Base-by-base conservation (phyloP, 106 monocot genomes). In the Dendrobium nobile region DNA sequence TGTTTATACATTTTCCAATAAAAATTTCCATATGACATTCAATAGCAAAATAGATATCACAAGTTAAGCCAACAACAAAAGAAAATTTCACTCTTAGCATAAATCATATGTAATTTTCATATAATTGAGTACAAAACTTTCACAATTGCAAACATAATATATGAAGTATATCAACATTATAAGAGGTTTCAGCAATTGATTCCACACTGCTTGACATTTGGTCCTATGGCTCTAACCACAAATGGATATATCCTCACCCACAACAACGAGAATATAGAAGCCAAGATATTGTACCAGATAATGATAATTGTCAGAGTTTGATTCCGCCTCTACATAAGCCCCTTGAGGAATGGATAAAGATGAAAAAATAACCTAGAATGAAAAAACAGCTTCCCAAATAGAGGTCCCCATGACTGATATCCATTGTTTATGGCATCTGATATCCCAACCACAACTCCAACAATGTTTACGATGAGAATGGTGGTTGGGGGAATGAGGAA, bases 341-440 rank as follows among this genome's bases (percentile, higher is more conserved):
- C 92, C 86, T 95, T 95, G 67, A 95, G 92, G 92, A 95, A 95
- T 4, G 95, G 95, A 79, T 95, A 95, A n/a, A 95, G 89, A 75
- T 95, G 31, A 92, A 44, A 92, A 87, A 75, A 95, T 92, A 41
- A 95, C 95, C 95, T 92, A 95, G 79, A 95, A 92, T 43, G 95
- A 81, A 81, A 92, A 82, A 95, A 95, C 17, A 95, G 80, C 85
- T 91, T 92, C 27, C 95, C 95, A 54, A 95, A 95, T 44, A 95
- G 37, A 37, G 37, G 37, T 37, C 37, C 37, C 37, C 37, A 37
- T 37, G 37, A 37, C 37, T 3, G 37, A 37, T 37, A 37, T 37
- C 3, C 37, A 37, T 0, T 37, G 37, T 37, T 37, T 37, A 37
- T 37, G 37, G 37, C 37, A 37, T 3, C 37, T 37, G 37, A 37